Percentiles rank a stretch among this genome's conserved stretches.
Conservation (phyloP, 2,329 filamentous ascomycete genomes). For the Dactylonectria estremocensis region DNA sequence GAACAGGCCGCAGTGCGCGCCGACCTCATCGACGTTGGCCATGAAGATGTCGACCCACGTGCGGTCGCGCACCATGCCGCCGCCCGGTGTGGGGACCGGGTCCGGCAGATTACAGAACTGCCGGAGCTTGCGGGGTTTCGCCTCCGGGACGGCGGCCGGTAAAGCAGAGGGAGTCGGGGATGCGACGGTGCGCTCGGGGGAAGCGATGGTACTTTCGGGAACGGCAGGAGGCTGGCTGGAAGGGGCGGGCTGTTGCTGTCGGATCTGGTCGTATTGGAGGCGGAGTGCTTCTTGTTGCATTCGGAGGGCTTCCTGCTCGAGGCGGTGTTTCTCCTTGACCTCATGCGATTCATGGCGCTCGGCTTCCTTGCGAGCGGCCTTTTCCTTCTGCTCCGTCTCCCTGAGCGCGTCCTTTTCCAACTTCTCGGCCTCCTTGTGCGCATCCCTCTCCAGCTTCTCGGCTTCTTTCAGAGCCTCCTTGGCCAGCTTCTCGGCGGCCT, state of each 20-base stretch:
- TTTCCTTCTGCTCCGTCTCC: slow-evolving; percentile 50
- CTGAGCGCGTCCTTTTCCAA: slow-evolving; percentile 50
- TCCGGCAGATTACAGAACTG: slow-evolving; percentile 86
- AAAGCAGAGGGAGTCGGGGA: neutral
- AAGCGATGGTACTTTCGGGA: no score
- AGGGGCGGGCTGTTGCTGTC: slow-evolving; percentile 21
- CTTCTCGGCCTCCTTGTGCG: slow-evolving; percentile 50
- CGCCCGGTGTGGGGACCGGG: slow-evolving; percentile 47
- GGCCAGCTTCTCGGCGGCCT: slow-evolving; percentile 53
- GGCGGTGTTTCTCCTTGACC: slow-evolving; percentile 39
- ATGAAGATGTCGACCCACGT: slow-evolving; percentile 87
- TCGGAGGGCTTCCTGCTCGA: slow-evolving; percentile 26
- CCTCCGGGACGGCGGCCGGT: slow-evolving; percentile 20
- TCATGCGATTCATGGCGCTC: slow-evolving; percentile 39
- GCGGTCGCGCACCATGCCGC: slow-evolving; percentile 71
- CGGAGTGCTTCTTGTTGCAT: slow-evolving; percentile 23
- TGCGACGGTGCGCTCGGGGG: neutral
- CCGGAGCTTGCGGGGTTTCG: slow-evolving; percentile 68
- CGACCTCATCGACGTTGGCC: slow-evolving; percentile 87
- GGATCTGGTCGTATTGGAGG: slow-evolving; percentile 28
- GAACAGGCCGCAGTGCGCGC: slow-evolving; percentile 88
- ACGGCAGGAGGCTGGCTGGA: slow-evolving; percentile 2
- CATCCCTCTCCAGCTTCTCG: slow-evolving; percentile 50
- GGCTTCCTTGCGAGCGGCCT: slow-evolving; percentile 42
- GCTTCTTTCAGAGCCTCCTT: slow-evolving; percentile 50